Percentiles rank a stretch among this genome's conserved stretches.
Conservation (phyloP, 768 basidiomycete species). For the Pisolithus albus region DNA sequence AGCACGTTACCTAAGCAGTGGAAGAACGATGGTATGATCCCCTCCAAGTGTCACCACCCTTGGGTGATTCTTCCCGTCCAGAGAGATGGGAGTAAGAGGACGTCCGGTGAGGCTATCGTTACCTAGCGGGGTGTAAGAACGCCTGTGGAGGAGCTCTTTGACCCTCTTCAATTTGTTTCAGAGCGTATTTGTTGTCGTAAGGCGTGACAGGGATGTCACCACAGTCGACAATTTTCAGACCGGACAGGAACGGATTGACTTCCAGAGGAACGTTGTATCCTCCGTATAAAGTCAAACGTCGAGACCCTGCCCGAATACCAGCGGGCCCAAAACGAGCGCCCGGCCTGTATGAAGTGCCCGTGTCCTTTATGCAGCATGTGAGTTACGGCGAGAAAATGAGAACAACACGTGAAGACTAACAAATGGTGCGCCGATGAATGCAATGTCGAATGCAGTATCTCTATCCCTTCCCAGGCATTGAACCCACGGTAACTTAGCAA, state of each 20-base stretch:
- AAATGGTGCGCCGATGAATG: slow-evolving; percentile 75
- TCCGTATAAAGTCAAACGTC: slow-evolving; percentile 67
- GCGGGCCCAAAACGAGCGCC: slow-evolving; percentile 84
- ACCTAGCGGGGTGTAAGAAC: slow-evolving; percentile 53
- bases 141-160: slow-evolving; percentile 63
- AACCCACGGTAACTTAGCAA: slow-evolving; percentile 82
- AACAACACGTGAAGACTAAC: slow-evolving; percentile 31
- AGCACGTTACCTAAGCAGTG: slow-evolving; percentile 37
- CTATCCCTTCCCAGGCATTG: slow-evolving; percentile 65
- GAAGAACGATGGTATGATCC: slow-evolving; percentile 78
- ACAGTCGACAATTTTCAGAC: slow-evolving; percentile 67
- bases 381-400: neutral
- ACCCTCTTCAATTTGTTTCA: slow-evolving; percentile 67
- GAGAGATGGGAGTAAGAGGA: slow-evolving; percentile 49
- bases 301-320: slow-evolving; percentile 74
- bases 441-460: slow-evolving; percentile 64
- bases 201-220: slow-evolving; percentile 76
- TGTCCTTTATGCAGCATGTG: slow-evolving; percentile 39
- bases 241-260: slow-evolving; percentile 65
- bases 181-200: slow-evolving; percentile 68
- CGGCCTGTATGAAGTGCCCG: slow-evolving; percentile 70
- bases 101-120: slow-evolving; percentile 57
- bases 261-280: slow-evolving; percentile 73
- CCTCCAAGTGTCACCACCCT: slow-evolving; percentile 80
- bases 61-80: slow-evolving; percentile 71